Conservation (phyloP, 768 basidiomycete species). For the Lactarius indigo region DNA sequence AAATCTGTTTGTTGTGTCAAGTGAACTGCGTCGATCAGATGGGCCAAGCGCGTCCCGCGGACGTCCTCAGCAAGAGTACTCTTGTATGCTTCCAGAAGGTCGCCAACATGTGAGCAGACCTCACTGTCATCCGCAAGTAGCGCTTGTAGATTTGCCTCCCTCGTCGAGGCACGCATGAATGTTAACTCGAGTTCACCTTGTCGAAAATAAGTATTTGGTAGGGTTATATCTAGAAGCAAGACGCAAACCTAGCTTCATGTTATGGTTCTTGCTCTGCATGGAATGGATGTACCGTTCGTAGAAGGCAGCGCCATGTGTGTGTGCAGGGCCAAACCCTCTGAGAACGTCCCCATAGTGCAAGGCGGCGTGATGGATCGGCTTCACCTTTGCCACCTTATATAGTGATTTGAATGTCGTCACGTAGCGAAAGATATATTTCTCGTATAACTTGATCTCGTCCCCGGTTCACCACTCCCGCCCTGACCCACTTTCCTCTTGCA, state of each 20-base stretch:
- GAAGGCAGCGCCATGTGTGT: conserved; percentile 25
- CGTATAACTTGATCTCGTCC: conserved; percentile 4
- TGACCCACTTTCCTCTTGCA: too few species aligned
- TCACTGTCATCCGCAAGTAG: background rate
- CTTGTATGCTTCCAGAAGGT: too few species aligned
- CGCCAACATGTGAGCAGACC: too few species aligned
- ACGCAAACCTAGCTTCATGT: conserved; percentile 26
- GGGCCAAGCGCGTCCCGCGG: too few species aligned
- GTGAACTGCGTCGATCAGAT: too few species aligned
- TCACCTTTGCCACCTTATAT: conserved; percentile 29
- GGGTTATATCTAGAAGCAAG: background rate
- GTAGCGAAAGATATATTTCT: conserved; percentile 25
- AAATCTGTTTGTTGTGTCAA: too few species aligned
- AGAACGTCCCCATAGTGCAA: conserved; percentile 33
- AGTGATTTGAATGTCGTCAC: too few species aligned
- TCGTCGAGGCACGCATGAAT: conserved; percentile 9
- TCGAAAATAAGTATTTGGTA: background rate
- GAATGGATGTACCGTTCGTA: conserved; percentile 26
- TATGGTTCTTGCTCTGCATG: conserved; percentile 26
- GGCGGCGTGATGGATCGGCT: conserved; percentile 34
- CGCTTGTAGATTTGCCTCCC: conserved; percentile 10
- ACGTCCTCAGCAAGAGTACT: too few species aligned
- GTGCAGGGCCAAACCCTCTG: conserved; percentile 31
- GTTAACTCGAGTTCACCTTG: conserved; percentile 21
- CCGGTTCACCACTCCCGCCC: too few species aligned